Percentiles rank a stretch among this genome's conserved stretches.
phyloP scores from a whole-genome alignment of 2,329 filamentous ascomycete species.

The Xylaria sp. region DNA sequence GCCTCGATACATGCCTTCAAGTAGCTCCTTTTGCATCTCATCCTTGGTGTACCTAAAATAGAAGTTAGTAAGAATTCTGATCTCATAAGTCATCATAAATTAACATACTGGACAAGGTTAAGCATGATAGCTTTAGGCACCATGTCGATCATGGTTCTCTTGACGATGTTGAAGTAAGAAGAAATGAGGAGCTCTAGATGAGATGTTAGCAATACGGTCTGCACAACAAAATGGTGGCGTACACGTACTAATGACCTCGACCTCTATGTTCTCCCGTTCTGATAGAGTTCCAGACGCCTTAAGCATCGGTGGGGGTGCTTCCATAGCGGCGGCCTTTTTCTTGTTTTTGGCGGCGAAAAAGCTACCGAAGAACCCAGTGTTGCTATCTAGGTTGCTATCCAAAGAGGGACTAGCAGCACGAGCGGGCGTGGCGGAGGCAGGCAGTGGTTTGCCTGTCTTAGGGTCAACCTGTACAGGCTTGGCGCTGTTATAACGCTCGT shows the following conservation, averaged over 20 bases:
- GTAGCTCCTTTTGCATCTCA: constrained; percentile 96
- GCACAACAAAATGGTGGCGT: neutral
- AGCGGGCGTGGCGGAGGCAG: constrained; percentile 71
- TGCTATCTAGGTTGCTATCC: constrained; percentile 59
- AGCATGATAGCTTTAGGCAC: constrained; percentile 99
- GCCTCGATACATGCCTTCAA: constrained; percentile 96
- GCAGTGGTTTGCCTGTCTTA: constrained; percentile 96
- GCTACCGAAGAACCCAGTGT: constrained; percentile 92
- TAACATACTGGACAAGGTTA: constrained; percentile 88
- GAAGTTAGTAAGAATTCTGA: constrained; percentile 37
- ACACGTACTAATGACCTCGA: constrained; percentile 94
- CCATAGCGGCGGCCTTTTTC: constrained; percentile 99
- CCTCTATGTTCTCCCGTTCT: constrained; percentile 93
- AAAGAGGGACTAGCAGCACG: constrained; percentile 82
- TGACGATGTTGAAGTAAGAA: constrained; percentile 98
- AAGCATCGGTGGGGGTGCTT: constrained; percentile 88
- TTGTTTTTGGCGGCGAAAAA: constrained; percentile 99
- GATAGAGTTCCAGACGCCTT: constrained; percentile 95
- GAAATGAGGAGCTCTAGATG: constrained; percentile 86
- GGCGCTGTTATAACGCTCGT: constrained; percentile 83
- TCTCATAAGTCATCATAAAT: neutral
- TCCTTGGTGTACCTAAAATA: constrained; percentile 85
- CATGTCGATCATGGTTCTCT: constrained; percentile 99
- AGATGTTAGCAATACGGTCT: constrained; percentile 33
- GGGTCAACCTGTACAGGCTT: constrained; percentile 97